Percentiles rank a stretch among this genome's conserved stretches.
phyloP scores from a whole-genome alignment of 495 filamentous ascomycete genomes.

The Astrothelium macrocarpum region DNA sequence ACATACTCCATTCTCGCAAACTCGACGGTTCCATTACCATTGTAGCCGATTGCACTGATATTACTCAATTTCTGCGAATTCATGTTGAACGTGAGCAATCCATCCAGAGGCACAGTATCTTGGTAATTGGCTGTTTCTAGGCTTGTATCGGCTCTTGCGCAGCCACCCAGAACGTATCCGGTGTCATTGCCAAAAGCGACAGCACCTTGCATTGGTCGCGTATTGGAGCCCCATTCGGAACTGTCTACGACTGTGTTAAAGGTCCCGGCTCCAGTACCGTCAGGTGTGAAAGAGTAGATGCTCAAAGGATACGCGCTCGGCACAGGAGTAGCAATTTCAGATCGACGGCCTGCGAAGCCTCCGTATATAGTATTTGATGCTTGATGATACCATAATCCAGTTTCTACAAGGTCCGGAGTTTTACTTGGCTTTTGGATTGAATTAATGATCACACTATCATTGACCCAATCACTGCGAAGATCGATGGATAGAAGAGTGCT shows the following conservation, averaged over 20 bases:
- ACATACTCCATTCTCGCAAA: not conserved
- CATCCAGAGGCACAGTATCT: not conserved
- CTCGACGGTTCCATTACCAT: conserved; percentile 1
- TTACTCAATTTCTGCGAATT: not conserved
- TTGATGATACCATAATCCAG: conserved; percentile 1
- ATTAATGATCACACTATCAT: not conserved
- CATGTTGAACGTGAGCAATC: not conserved
- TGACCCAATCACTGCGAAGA: conserved; percentile 2
- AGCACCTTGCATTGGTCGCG: not conserved
- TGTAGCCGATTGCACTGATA: not conserved
- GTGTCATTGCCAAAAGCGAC: not conserved
- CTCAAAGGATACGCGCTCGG: not conserved
- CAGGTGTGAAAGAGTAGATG: not conserved
- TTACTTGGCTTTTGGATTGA: not conserved
- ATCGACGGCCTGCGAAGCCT: conserved; percentile 4
- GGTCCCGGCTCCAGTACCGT: not conserved
- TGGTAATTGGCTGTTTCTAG: not conserved
- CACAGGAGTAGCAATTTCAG: not conserved
- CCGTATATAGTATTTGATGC: not conserved
- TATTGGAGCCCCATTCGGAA: not conserved
- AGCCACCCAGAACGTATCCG: not conserved
- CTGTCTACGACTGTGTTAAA: not conserved
- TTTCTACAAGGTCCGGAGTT: not conserved
- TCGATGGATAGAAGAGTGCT: conserved; percentile 2
- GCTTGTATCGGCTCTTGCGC: not conserved